phyloP scores from a whole-genome alignment of 192 early-diverging fungal genomes.

The Diversispora eburnea region DNA sequence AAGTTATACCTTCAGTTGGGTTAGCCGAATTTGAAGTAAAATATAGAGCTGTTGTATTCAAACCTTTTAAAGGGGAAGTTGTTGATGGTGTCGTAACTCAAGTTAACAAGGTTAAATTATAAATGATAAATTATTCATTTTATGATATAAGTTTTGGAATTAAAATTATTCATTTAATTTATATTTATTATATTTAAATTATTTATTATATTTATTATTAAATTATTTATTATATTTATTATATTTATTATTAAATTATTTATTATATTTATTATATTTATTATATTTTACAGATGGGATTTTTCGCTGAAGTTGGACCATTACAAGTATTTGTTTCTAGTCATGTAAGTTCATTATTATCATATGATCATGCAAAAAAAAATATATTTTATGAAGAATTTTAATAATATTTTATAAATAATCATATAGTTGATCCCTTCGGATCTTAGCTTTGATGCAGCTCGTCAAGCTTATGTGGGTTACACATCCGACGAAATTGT shows the following conservation, averaged over 20 bases:
- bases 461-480: constrained; percentile 27
- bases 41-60: constrained; percentile 94
- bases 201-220: not conserved
- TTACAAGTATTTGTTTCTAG: constrained; percentile 86
- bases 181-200: not conserved
- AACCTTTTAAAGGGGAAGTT: constrained; percentile 96
- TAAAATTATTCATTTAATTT: too few species aligned
- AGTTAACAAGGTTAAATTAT: constrained; percentile 74
- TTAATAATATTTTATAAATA: not conserved
- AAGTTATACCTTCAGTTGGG: constrained; percentile 69
- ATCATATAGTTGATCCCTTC: constrained; percentile 72
- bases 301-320: constrained; percentile 93
- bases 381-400: not conserved
- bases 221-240: not conserved
- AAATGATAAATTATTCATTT: too few species aligned
- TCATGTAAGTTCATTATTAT: constrained; percentile 50
- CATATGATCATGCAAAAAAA: not conserved
- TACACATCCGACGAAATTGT: not conserved
- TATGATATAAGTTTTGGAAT: too few species aligned
- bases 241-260: constrained; percentile 3
- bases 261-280: not conserved
- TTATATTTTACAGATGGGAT: constrained; percentile 65
- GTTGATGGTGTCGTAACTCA: constrained; percentile 85
- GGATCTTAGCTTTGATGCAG: constrained; percentile 88
- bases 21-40: constrained; percentile 89